Conservation (phyloP, 73 alveolate genomes). For the Symbiodinium pilosum region DNA sequence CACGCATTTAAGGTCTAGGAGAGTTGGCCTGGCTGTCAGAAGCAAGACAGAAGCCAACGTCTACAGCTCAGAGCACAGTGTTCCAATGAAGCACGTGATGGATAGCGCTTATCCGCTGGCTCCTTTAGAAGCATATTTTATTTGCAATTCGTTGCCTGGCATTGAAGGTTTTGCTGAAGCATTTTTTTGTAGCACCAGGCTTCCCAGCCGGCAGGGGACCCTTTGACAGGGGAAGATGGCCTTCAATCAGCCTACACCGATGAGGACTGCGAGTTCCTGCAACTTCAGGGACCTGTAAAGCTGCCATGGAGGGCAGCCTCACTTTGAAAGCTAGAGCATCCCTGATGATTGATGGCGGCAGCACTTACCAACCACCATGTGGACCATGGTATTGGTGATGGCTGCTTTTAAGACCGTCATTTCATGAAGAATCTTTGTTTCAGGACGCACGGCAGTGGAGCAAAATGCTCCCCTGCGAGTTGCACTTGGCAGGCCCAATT, state of each 20-base stretch:
- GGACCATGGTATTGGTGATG: not conserved
- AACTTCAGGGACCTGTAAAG: too few relatives aligned
- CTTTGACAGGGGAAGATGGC: not conserved
- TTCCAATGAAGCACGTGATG: too few relatives aligned
- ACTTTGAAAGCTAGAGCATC: too few relatives aligned
- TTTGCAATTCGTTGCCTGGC: too few relatives aligned
- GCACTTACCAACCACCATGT: too few relatives aligned
- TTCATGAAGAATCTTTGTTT: not conserved
- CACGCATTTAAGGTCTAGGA: not conserved
- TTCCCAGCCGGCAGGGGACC: conserved; percentile 73
- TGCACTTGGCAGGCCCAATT: conserved; percentile 38
- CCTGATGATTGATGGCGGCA: too few relatives aligned
- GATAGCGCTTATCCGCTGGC: too few relatives aligned
- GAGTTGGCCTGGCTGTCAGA: not conserved
- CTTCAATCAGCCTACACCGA: conserved; percentile 12
- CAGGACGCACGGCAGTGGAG: conserved; percentile 56
- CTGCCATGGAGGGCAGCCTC: too few relatives aligned
- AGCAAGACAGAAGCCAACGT: not conserved
- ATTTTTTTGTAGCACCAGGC: not conserved
- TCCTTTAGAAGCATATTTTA: too few relatives aligned
- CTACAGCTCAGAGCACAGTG: too few relatives aligned
- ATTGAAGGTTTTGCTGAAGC: too few relatives aligned
- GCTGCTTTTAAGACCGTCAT: too few relatives aligned
- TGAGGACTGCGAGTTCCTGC: conserved; percentile 5
- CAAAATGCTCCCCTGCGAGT: conserved; percentile 51